phyloP scores from a whole-genome alignment of 805 yeast genomes.

The Saccharomycopsis sp. region DNA sequence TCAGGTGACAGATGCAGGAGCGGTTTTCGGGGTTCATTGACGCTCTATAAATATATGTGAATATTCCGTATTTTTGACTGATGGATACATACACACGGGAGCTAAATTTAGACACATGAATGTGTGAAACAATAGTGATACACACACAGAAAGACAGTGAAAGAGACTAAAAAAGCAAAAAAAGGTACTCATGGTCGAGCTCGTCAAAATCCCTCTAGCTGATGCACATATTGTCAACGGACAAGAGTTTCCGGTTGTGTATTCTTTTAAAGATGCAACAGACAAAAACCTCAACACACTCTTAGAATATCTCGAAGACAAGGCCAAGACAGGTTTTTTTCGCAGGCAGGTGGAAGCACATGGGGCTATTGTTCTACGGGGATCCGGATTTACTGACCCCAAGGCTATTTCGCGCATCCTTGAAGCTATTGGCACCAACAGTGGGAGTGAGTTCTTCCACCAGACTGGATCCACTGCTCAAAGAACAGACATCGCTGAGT shows the following conservation, averaged over 20 bases:
- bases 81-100: not conserved
- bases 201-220: conserved; percentile 24
- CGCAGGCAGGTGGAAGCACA: conserved; percentile 24
- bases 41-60: not conserved
- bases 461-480: conserved; percentile 29
- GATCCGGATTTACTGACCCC: conserved; percentile 23
- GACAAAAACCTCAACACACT: conserved; percentile 1
- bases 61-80: not conserved
- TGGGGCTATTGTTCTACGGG: conserved; percentile 30
- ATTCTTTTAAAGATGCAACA: not conserved
- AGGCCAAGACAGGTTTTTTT: conserved; percentile 25
- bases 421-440: conserved; percentile 22
- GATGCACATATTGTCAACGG: conserved; percentile 22
- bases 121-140: not conserved
- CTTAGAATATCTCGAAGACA: conserved; percentile 16
- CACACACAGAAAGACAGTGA: too few species aligned
- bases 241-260: conserved; percentile 22
- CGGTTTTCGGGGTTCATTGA: not conserved
- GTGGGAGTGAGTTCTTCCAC: conserved; percentile 25
- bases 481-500: conserved; percentile 25
- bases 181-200: not conserved
- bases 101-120: not conserved
- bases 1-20: not conserved
- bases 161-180: not conserved
- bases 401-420: conserved; percentile 24